Base-by-base conservation (phyloP, 805 yeast species). In the Zygosaccharomyces pseudorouxii region DNA sequence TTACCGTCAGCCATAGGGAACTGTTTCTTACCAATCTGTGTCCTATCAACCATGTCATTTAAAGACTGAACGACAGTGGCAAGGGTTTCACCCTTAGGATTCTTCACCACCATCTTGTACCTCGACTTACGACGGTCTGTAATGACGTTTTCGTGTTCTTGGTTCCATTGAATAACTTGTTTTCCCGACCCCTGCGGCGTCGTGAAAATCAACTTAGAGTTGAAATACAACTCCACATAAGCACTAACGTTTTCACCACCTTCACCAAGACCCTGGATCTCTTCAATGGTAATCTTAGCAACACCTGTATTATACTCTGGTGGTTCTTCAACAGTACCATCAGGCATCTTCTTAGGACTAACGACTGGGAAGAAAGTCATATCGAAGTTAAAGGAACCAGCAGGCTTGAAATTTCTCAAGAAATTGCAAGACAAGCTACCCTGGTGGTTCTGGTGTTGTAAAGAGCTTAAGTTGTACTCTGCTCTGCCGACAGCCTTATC, bases 301-400 rank as follows among this genome's bases (percentile, higher is more conserved):
- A 95, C 82, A 76, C 99, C 99, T 12, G 97, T 89, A 70, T 92
- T 92, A 64, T 88, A 79, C 55, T 89, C 97, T 39, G 96, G 96
- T 40, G 95, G 86, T 42, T 95, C 89, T 55, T 81, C 83, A 46
- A 78, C 74, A 2, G 90, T 83, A 44, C 97, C 97, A 67, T 89
- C 96, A 3, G 87, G 78, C 71, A 56, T 73, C 67, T 49, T 80
- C 74, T 69, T 79, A 74, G 70, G 63, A 50, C 71, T 71, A 52
- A 89, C 70, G 11, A 93, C 83, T 36, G 95, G 93, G 75, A 82
- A 81, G 71, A 77, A 86, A 54, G 80, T 80, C 57, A 86, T 74
- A 53, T 86, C 89, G 64, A 82, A 87, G 5, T 67, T 68, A 38
- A 93, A 70, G 42, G 76, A 75, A 55, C 98, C 99, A 28, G 88